Base-by-base conservation (phyloP, 495 filamentous ascomycete species). In the Thozetella sp. region DNA sequence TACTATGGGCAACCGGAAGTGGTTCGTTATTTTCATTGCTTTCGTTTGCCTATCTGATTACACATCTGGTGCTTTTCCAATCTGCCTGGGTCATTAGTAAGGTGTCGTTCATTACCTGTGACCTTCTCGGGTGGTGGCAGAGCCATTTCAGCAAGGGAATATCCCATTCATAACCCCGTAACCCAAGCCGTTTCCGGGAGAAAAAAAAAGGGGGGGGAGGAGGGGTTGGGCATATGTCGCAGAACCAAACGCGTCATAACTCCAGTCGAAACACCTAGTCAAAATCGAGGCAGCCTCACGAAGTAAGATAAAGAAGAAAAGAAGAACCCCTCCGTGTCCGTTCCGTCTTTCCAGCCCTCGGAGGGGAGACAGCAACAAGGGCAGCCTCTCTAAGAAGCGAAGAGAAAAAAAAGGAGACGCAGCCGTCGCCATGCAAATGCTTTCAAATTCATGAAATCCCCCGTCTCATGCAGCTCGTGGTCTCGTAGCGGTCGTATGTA, bases 391-490 rank as follows among this genome's bases (percentile, higher is more conserved):
- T 54, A 23, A 30, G n/a, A 51, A 51, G 46, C 53, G 53, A 54
- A 30, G 20, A 12, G 56, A 59, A 43, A 51, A 48, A 46, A 22
- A 51, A 19, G 11, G 48, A 55, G 46, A 64, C 45, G 46, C 48
- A 58, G 54, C 53, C 65, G 25, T 40, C 40, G 65, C 65, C 59
- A 67, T 67, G 65, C 54, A 56, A 63, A 59, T 22, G 40, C 50
- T 22, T 26, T 37, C 45, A 22, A 25, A 25, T 25, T 46, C 27
- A 59, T 22, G 37, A 57, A 62, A 56, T 4, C 45, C 46, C 40
- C 53, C 46, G 27, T 51, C 24, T 66, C 63, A 59, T 65, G 53
- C 57, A 54, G 23, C 24, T 54, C 52, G 23, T 54, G 27, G 22
- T 59, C 51, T 64, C 65, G 57, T 67, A 51, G 27, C 58, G 37